Evolutionary conservation across 768 basidiomycete species (phyloP).

Genomic region (Lepiota subincarnata): DNA sequence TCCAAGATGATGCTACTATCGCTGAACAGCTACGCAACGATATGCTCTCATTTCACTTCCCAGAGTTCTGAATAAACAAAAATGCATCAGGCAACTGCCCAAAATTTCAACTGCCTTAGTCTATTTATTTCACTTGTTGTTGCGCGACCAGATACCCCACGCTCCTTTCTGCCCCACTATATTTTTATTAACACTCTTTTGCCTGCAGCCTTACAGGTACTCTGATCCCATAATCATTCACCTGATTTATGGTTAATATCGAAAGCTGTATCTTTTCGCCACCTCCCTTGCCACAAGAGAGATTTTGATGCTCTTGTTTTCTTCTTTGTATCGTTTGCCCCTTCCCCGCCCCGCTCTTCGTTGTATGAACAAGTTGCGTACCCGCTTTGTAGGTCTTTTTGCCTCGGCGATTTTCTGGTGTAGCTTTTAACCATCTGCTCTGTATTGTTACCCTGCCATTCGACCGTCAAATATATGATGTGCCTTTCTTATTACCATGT

Average conservation of each 20-base stretch:
- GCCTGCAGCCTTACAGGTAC: slow-evolving; percentile 3
- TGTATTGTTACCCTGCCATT: slow-evolving; percentile 8
- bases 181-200: slow-evolving; percentile 4
- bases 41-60: slow-evolving; percentile 65
- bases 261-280: slow-evolving; percentile 8
- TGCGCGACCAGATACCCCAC: slow-evolving; percentile 2
- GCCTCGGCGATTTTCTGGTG: slow-evolving; percentile 10
- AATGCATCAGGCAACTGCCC: neutral
- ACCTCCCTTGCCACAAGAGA: neutral
- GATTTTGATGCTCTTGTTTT: neutral
- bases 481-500: slow-evolving; percentile 2
- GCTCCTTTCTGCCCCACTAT: slow-evolving; percentile 13
- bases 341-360: slow-evolving; percentile 2
- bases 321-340: slow-evolving; percentile 1
- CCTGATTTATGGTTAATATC: slow-evolving; percentile 9
- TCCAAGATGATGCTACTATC: slow-evolving; percentile 55
- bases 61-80: slow-evolving; percentile 54
- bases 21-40: slow-evolving; percentile 64
- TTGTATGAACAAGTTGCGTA: slow-evolving; percentile 11
- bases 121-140: slow-evolving; percentile 1
- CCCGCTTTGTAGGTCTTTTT: neutral
- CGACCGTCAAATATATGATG: slow-evolving; percentile 8
- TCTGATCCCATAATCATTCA: slow-evolving; percentile 4
- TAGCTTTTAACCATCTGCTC: slow-evolving; percentile 12
- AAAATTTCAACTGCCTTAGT: neutral